Conservation (phyloP, 345 rosid genomes). For the Reutealis trisperma region DNA sequence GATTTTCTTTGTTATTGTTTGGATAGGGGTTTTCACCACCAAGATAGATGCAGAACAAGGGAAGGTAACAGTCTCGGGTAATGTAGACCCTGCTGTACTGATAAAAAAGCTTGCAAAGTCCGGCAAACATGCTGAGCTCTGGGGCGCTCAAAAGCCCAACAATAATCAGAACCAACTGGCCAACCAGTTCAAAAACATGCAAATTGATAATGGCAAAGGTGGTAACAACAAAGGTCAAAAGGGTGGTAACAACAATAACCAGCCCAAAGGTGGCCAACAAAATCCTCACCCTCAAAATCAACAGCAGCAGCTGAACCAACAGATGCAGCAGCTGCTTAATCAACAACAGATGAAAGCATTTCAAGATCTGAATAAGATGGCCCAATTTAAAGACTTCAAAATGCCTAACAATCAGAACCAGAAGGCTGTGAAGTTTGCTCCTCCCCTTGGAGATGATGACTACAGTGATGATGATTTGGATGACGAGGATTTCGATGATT, state of each 20-base stretch:
- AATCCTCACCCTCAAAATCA: not conserved
- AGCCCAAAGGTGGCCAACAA: slow-evolving; percentile 23
- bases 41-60: slow-evolving; percentile 79
- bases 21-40: slow-evolving; percentile 72
- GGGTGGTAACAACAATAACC: slow-evolving; percentile 45
- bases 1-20: not conserved
- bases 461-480: slow-evolving; percentile 49
- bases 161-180: slow-evolving; percentile 55
- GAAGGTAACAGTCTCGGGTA: slow-evolving; percentile 83
- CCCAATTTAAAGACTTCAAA: slow-evolving; percentile 64
- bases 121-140: slow-evolving; percentile 89
- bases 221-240: slow-evolving; percentile 54
- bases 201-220: slow-evolving; percentile 61
- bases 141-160: slow-evolving; percentile 63
- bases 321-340: slow-evolving; percentile 56
- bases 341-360: slow-evolving; percentile 65
- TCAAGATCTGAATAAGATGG: slow-evolving; percentile 63
- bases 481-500: slow-evolving; percentile 42
- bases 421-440: slow-evolving; percentile 50
- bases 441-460: slow-evolving; percentile 54
- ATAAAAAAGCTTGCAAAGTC: slow-evolving; percentile 87
- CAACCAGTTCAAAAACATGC: slow-evolving; percentile 75
- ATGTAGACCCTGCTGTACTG: slow-evolving; percentile 60
- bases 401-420: slow-evolving; percentile 39
- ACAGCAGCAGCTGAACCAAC: slow-evolving; percentile 36